Conservation (phyloP, 1,284 basidiomycete species). For the Cystobasidiaceae sp. region DNA sequence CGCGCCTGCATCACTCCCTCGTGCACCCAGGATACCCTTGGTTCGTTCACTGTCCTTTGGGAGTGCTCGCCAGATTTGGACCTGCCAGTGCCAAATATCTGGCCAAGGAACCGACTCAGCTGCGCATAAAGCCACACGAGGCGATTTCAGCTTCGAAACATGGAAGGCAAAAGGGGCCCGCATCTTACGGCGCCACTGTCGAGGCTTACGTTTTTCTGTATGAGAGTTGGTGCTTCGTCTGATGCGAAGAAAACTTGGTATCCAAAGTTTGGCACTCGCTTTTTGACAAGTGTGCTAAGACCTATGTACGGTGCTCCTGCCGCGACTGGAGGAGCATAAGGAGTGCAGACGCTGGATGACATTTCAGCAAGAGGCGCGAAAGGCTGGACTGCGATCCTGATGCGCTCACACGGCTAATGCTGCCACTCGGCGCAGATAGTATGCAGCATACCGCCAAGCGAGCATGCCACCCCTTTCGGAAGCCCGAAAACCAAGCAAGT, state of each 20-base stretch:
- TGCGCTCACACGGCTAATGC: slow-evolving; percentile 33
- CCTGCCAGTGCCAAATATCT: not conserved
- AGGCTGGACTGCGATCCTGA: no score
- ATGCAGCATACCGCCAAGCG: slow-evolving; percentile 40
- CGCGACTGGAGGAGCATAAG: slow-evolving; percentile 35
- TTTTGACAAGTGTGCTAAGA: slow-evolving; percentile 29
- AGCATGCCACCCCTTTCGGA: slow-evolving; percentile 38
- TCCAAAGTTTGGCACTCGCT: slow-evolving; percentile 37
- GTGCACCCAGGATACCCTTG: no score
- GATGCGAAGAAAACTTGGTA: slow-evolving; percentile 37
- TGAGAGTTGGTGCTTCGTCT: not conserved
- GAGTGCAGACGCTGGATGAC: slow-evolving; percentile 37
- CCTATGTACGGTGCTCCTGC: slow-evolving; percentile 2
- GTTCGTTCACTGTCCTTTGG: no score
- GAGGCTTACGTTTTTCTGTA: slow-evolving; percentile 6
- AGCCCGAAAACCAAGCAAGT: not conserved
- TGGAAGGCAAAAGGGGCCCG: no score
- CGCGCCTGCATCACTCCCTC: no score
- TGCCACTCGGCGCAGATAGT: slow-evolving; percentile 35
- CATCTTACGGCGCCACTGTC: no score
- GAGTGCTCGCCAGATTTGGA: no score
- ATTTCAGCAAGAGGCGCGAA: not conserved
- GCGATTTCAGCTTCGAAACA: not conserved
- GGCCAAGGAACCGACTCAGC: slow-evolving; percentile 32
- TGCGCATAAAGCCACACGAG: slow-evolving; percentile 9